phyloP scores from a whole-genome alignment of 306 rosid species.

The Trifolium dubium region DNA sequence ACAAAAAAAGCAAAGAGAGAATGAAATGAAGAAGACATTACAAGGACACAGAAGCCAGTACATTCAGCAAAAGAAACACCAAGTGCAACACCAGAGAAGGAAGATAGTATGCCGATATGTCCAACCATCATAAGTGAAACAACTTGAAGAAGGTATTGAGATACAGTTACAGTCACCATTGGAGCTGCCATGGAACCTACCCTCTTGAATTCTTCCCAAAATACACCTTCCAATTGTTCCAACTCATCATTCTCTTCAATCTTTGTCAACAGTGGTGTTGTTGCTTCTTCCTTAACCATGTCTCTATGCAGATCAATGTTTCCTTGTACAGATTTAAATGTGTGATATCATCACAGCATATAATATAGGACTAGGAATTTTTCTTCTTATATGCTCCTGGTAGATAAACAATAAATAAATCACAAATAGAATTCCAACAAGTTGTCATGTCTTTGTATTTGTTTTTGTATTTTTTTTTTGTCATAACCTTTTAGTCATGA shows the following conservation, averaged over 20 bases:
- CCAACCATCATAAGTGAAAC: constrained; percentile 57
- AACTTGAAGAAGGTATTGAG: constrained; percentile 53
- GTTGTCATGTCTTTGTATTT: too few relatives aligned
- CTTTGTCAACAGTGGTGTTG: constrained; percentile 29
- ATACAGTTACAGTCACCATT: constrained; percentile 51
- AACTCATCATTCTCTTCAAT: constrained; percentile 23
- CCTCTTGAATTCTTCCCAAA: constrained; percentile 44
- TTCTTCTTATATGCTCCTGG: background rate
- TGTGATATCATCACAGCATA: background rate
- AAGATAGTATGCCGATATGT: constrained; percentile 46
- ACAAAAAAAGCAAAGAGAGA: too few relatives aligned
- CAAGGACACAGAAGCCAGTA: constrained; percentile 55
- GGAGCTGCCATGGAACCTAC: constrained; percentile 54
- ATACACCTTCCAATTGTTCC: constrained; percentile 22
- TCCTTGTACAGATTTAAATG: background rate
- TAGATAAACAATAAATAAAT: background rate
- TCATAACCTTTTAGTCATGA: too few relatives aligned
- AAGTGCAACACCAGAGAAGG: constrained; percentile 57
- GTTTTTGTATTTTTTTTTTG: too few relatives aligned
- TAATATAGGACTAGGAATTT: background rate
- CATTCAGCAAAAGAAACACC: constrained; percentile 56
- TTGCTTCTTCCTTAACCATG: constrained; percentile 44
- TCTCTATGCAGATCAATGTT: constrained; percentile 10
- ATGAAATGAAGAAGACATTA: constrained; percentile 17
- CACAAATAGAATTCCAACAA: background rate